Evolutionary conservation across 371 early-diverging fungal species (phyloP), one percentile per base, ranked within the genome.

Genomic region (Rhizopus microsporus): DNA sequence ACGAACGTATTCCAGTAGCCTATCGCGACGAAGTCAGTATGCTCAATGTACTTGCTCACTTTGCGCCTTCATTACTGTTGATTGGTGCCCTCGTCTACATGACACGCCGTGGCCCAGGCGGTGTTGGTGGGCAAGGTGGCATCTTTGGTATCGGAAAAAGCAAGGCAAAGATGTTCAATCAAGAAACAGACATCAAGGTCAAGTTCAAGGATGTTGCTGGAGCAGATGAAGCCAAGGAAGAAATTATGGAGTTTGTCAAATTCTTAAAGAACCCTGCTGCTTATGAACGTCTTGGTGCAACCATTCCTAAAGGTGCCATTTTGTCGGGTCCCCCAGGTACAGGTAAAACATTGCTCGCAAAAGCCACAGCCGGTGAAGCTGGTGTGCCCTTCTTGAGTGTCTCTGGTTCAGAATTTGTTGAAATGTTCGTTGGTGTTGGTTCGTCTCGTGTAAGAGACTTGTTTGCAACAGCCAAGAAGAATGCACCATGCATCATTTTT

Each of bases 191-290:
- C 50, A 90, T 98, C 52, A 82, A 92, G 61, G 91, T 99, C 59
- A 93, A 92, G 67, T 99, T 99, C 78, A 97, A 97, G 82, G 99
- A 99, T 75, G 99, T 99, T 0, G 99, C 99, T 6, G 99, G 99
- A 16, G 93, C 99, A 80, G 99, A 99, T 74, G 94, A 94, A 69
- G 99, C 99, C 55, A 99, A 99, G 78, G 95, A 97, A 62, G 99
- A 99, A 77, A 99, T 99, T 55, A 99, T 99, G 95, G 99, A 99
- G 82, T 98, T 99, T 88, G 99, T 99, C 55, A 99, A 99, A 79
- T 97, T 99, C 68, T 80, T 99, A 53, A 99, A 99, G 75, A 92
- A 99, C 69, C 99, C 99, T 29, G 89, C 82, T 38, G 77, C 81
- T n/a, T 99, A 96, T 75, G 97, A 97, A 72, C 85, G 89, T 56